Conservation (phyloP, 2,329 filamentous ascomycete species). For the Aureobasidium lini region DNA sequence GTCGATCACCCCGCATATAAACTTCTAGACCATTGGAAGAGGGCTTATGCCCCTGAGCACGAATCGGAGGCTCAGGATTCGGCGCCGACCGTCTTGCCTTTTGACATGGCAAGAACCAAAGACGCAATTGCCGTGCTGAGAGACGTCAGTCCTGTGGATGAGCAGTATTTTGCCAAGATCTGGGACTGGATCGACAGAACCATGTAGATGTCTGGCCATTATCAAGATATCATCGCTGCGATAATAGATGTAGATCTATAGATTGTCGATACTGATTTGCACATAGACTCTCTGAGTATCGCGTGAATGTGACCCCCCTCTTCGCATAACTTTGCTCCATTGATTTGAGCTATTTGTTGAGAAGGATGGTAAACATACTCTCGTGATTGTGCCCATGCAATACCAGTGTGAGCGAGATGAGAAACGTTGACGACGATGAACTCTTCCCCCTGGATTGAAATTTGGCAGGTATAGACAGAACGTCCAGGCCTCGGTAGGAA, state of each 20-base stretch:
- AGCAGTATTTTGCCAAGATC: slow-evolving; percentile 36
- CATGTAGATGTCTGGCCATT: slow-evolving; percentile 17
- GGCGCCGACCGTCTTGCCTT: slow-evolving; percentile 18
- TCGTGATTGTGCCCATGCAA: slow-evolving; percentile 10
- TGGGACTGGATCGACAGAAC: slow-evolving; percentile 33
- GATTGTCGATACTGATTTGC: not conserved
- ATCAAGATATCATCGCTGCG: not conserved
- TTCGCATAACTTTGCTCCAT: slow-evolving; percentile 6
- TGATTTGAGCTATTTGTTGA: not conserved
- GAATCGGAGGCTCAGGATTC: slow-evolving; percentile 7
- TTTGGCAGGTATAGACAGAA: slow-evolving; percentile 4
- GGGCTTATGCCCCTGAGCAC: slow-evolving; percentile 28
- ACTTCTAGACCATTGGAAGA: slow-evolving; percentile 45
- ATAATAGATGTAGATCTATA: not conserved
- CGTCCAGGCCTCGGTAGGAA: not conserved
- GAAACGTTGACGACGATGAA: slow-evolving; percentile 9
- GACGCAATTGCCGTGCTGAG: slow-evolving; percentile 29
- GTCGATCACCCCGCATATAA: slow-evolving; percentile 38
- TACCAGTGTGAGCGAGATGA: slow-evolving; percentile 10
- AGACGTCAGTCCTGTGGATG: slow-evolving; percentile 34
- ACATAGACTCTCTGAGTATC: not conserved
- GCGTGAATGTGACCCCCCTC: not conserved
- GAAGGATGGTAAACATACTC: slow-evolving; percentile 8
- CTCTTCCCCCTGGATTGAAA: slow-evolving; percentile 14
- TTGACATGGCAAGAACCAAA: slow-evolving; percentile 30